Evolutionary conservation across 768 basidiomycete genomes (phyloP).

Genomic region (Tylopilus plumbeoviolaceoides): DNA sequence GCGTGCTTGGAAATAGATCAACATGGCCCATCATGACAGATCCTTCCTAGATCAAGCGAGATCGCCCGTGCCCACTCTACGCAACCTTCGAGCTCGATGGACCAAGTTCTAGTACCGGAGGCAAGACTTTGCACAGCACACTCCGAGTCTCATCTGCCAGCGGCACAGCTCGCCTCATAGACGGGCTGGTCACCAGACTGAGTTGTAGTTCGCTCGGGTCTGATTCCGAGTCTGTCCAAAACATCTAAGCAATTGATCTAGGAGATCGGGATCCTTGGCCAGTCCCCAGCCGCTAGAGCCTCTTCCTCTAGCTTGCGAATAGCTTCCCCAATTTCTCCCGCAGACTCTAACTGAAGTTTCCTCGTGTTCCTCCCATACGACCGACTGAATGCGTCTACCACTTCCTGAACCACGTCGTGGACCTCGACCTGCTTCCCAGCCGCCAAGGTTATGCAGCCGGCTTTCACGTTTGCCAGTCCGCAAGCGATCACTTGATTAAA

Average conservation of each 20-base stretch:
- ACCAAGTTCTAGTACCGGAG: too few relatives aligned
- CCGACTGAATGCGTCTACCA: constrained; percentile 46
- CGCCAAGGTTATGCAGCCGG: constrained; percentile 59
- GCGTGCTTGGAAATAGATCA: too few relatives aligned
- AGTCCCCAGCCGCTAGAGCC: constrained; percentile 39
- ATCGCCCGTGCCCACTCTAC: too few relatives aligned
- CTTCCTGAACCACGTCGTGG: constrained; percentile 46
- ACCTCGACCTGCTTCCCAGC: constrained; percentile 39
- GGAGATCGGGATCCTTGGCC: constrained; percentile 28
- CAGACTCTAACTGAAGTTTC: constrained; percentile 38
- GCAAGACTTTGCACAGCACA: too few relatives aligned
- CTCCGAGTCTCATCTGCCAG: too few relatives aligned
- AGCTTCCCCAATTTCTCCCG: constrained; percentile 45
- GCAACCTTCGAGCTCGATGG: not conserved
- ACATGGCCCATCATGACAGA: too few relatives aligned
- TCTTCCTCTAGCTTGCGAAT: constrained; percentile 47
- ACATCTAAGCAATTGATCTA: not conserved
- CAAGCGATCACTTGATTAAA: constrained; percentile 89
- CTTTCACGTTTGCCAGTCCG: constrained; percentile 79
- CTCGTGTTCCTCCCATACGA: constrained; percentile 48
- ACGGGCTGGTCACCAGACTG: too few relatives aligned
- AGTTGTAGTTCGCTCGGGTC: not conserved
- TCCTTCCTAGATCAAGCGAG: too few relatives aligned
- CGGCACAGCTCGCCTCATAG: too few relatives aligned
- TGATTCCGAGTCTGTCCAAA: not conserved